A percentile compares a stretch with the other conserved stretches of the same genome.
Conservation (phyloP, 2,329 filamentous ascomycete species). For the Phoma sp. region DNA sequence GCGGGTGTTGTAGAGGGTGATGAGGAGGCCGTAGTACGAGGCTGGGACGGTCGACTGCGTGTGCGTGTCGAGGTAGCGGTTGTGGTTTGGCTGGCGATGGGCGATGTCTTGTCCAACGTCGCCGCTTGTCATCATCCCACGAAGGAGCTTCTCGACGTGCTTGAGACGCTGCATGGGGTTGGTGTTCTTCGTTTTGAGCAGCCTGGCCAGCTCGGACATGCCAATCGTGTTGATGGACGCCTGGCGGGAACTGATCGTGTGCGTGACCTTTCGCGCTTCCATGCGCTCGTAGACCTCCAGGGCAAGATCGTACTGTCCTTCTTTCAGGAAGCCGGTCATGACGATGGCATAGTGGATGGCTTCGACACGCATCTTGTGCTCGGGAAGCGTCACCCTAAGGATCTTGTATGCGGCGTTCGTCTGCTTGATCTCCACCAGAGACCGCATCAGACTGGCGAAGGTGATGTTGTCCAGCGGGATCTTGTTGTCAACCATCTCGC, state of each 20-base stretch:
- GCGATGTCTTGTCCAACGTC: conserved; percentile 36
- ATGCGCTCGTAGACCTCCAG: conserved; percentile 57
- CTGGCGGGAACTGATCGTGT: conserved; percentile 52
- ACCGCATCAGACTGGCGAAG: conserved; percentile 67
- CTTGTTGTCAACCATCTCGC: conserved; percentile 59
- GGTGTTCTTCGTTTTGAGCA: conserved; percentile 20
- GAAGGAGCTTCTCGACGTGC: conserved; percentile 35
- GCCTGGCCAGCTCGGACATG: conserved; percentile 25
- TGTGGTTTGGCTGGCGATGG: conserved; percentile 33
- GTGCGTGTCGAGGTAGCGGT: conserved; percentile 30
- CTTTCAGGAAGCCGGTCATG: conserved; percentile 57
- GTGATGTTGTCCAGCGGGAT: conserved; percentile 63
- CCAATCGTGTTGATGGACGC: conserved; percentile 42
- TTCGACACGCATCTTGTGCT: conserved; percentile 51
- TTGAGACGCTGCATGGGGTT: conserved; percentile 28
- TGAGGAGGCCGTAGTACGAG: conserved; percentile 61
- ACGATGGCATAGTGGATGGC: conserved; percentile 61
- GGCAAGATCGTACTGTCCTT: conserved; percentile 54
- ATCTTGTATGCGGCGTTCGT: conserved; percentile 64
- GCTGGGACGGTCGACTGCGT: conserved; percentile 53
- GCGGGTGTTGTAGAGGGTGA: conserved; percentile 60
- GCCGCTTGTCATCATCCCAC: conserved; percentile 32
- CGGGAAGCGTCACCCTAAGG: conserved; percentile 57
- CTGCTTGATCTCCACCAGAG: conserved; percentile 58
- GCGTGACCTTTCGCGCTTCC: conserved; percentile 45